Conservation (phyloP, 805 yeast species). For the Huiozyma naganishii region DNA sequence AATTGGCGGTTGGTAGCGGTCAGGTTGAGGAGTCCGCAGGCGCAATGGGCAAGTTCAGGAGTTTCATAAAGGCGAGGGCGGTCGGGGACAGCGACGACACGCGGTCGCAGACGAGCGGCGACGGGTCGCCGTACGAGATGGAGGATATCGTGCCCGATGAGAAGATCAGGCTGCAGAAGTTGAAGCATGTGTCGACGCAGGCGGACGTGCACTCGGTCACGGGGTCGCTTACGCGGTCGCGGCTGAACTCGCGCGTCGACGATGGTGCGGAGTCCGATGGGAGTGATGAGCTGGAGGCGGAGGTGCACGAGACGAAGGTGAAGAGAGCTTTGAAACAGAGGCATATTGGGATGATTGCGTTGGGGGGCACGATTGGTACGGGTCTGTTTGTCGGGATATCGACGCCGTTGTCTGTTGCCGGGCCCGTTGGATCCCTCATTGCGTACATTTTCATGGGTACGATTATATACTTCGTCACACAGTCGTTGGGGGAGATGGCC, state of each 20-base stretch:
- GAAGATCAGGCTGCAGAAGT: neutral
- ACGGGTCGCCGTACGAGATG: constrained; percentile 1
- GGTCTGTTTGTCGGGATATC: constrained; percentile 58
- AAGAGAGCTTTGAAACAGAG: constrained; percentile 50
- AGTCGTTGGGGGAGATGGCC: constrained; percentile 66
- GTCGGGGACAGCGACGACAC: neutral
- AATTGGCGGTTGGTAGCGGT: too few species aligned
- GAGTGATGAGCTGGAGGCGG: constrained; percentile 15
- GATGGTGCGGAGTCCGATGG: constrained; percentile 16
- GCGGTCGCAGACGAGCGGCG: neutral
- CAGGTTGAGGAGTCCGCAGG: too few species aligned
- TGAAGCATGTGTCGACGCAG: neutral
- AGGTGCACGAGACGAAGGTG: constrained; percentile 33
- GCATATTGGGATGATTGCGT: constrained; percentile 60
- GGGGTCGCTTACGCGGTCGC: constrained; percentile 4
- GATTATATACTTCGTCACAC: constrained; percentile 50
- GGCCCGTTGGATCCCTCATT: constrained; percentile 54
- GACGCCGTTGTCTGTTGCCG: constrained; percentile 42
- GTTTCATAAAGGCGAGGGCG: too few species aligned
- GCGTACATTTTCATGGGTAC: constrained; percentile 54
- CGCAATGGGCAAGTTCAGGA: too few species aligned
- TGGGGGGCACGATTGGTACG: constrained; percentile 68
- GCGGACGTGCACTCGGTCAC: constrained; percentile 3
- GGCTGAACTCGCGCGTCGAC: constrained; percentile 3
- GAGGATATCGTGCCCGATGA: neutral